Conservation (phyloP, 169 alveolate genomes). For the Eimeria falciformis region DNA sequence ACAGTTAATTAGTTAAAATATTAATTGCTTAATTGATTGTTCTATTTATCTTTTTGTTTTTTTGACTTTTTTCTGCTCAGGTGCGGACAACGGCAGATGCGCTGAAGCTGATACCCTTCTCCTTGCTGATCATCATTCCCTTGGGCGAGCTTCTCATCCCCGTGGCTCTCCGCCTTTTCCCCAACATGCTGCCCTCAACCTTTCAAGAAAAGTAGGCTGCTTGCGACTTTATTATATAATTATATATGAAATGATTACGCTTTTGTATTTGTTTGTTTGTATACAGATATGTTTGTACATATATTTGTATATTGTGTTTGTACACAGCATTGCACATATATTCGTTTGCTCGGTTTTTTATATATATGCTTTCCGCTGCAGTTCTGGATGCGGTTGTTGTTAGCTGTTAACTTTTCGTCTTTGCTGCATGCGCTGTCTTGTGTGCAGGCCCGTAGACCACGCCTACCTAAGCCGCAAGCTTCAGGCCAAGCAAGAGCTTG, state of each 20-base stretch:
- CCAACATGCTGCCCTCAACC: constrained; percentile 93
- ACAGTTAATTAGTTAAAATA: too few species aligned
- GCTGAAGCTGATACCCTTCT: constrained; percentile 90
- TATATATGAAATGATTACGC: too few species aligned
- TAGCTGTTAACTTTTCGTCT: not conserved
- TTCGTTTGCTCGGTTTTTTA: too few species aligned
- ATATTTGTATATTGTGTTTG: too few species aligned
- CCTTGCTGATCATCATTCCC: constrained; percentile 91
- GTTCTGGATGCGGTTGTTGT: constrained; percentile 4
- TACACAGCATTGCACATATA: too few species aligned
- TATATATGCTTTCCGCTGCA: not conserved
- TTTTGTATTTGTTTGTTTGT: too few species aligned
- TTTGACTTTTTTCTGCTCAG: not conserved
- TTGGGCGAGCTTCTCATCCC: constrained; percentile 92
- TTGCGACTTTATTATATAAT: constrained; percentile 64
- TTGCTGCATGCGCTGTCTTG: not conserved
- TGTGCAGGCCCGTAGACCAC: constrained; percentile 80
- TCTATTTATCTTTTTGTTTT: not conserved
- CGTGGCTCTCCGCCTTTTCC: constrained; percentile 90
- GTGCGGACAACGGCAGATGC: constrained; percentile 89
- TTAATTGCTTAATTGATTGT: not conserved
- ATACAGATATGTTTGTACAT: too few species aligned
- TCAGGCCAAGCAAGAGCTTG: constrained; percentile 90
- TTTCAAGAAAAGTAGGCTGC: constrained; percentile 84
- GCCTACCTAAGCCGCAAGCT: constrained; percentile 87